Evolutionary conservation across 768 basidiomycete species (phyloP).

Genomic region (Mycena indigotica): DNA sequence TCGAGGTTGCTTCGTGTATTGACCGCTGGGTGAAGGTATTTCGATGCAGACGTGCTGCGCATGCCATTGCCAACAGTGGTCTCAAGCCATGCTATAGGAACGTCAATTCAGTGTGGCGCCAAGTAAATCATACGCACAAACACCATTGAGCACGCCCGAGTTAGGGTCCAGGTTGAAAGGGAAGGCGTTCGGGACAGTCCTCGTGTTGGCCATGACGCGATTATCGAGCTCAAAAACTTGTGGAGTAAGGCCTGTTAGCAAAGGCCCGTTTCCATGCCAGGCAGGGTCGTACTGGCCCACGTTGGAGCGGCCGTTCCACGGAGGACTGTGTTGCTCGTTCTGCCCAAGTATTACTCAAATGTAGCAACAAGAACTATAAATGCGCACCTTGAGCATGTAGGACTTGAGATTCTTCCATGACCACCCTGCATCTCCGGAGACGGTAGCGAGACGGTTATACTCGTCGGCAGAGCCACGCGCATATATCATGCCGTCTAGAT

Average conservation of each 20-base stretch:
- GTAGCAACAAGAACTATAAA: not conserved
- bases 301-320: not conserved
- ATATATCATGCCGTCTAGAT: slow-evolving; percentile 29
- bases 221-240: not conserved
- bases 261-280: not conserved
- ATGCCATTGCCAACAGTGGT: not conserved
- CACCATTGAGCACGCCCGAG: not conserved
- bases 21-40: not conserved
- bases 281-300: not conserved
- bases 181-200: not conserved
- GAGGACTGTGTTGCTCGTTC: not conserved
- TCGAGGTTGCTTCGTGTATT: not conserved
- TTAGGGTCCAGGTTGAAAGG: not conserved
- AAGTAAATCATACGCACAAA: not conserved
- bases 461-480: slow-evolving; percentile 29
- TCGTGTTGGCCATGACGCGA: not conserved
- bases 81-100: not conserved
- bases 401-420: slow-evolving; percentile 26
- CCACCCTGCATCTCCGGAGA: slow-evolving; percentile 27
- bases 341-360: not conserved
- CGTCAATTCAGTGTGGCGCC: not conserved
- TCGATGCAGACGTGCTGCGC: not conserved
- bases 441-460: slow-evolving; percentile 26
- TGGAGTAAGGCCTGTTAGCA: not conserved
- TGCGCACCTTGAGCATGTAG: not conserved